Evolutionary conservation across 225 moss, liverwort and hornwort species (phyloP).

Genomic region (Pleurozium schreberi): DNA sequence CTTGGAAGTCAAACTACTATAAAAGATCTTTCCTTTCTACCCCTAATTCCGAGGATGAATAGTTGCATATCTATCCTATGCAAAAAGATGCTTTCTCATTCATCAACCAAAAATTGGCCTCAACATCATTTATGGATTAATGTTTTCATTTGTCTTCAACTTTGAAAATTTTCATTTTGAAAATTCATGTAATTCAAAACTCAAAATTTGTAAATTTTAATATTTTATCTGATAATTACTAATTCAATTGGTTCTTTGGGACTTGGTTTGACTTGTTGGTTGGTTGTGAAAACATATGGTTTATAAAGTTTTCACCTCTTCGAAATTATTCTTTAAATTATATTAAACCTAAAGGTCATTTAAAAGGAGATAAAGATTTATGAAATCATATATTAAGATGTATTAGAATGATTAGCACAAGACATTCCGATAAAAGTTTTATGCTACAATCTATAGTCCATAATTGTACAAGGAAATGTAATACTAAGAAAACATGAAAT

Average conservation of each 20-base stretch:
- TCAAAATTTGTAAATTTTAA: not conserved
- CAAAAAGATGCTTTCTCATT: too few species aligned
- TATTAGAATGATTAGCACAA: too few species aligned
- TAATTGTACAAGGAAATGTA: not conserved
- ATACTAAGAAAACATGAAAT: conserved; percentile 73
- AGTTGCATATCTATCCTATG: too few species aligned
- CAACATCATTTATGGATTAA: too few species aligned
- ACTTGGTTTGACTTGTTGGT: not conserved
- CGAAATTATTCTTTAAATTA: not conserved
- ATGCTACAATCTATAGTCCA: rapidly evolving
- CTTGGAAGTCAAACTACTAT: too few species aligned
- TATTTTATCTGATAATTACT: too few species aligned
- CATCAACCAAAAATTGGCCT: too few species aligned
- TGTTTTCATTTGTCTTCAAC: not conserved
- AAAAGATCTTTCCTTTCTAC: too few species aligned
- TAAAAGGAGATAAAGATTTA: not conserved
- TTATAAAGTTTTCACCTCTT: not conserved
- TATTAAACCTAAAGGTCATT: rapidly evolving
- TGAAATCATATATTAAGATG: not conserved
- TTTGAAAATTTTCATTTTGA: not conserved
- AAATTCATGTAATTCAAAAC: not conserved
- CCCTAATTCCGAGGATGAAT: too few species aligned
- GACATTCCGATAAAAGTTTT: not conserved
- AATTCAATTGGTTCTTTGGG: not conserved
- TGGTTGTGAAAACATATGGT: not conserved